Conservation (phyloP, 1,284 basidiomycete genomes). For the Meira nashicola region DNA sequence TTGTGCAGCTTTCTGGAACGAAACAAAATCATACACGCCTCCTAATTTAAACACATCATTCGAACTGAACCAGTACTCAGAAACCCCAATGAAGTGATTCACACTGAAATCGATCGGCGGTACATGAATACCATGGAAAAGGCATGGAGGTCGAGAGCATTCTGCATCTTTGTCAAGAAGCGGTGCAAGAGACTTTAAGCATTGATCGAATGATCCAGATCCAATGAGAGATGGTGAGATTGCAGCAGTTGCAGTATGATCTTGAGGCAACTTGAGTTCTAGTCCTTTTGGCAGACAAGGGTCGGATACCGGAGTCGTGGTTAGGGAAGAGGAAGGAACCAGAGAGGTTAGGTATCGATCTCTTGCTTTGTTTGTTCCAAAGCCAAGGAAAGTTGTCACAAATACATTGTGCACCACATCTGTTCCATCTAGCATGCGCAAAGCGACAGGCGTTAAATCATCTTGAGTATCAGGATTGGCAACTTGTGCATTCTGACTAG, state of each 20-base stretch:
- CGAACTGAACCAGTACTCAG: slow-evolving; percentile 98
- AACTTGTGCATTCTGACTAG: slow-evolving; percentile 57
- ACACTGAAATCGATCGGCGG: slow-evolving; percentile 71
- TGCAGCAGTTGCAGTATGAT: slow-evolving; percentile 54
- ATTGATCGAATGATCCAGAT: slow-evolving; percentile 82
- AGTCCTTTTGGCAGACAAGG: slow-evolving; percentile 84
- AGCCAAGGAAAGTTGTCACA: slow-evolving; percentile 96
- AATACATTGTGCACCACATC: slow-evolving; percentile 89
- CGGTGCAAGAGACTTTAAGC: slow-evolving; percentile 68
- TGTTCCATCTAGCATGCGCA: slow-evolving; percentile 77
- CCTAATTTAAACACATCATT: slow-evolving; percentile 92
- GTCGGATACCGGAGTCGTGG: slow-evolving; percentile 57
- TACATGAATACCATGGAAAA: slow-evolving; percentile 96
- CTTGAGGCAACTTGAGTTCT: slow-evolving; percentile 25
- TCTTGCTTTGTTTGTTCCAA: slow-evolving; percentile 91
- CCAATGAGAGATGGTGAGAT: slow-evolving; percentile 58
- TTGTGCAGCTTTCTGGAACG: slow-evolving; percentile 87
- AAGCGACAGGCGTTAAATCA: slow-evolving; percentile 64
- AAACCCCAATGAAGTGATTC: slow-evolving; percentile 92
- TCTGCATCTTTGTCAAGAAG: slow-evolving; percentile 79
- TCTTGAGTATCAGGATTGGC: slow-evolving; percentile 15
- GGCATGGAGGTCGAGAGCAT: slow-evolving; percentile 78
- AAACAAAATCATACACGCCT: slow-evolving; percentile 89
- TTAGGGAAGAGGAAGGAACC: slow-evolving; percentile 57
- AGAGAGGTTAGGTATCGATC: slow-evolving; percentile 76